Conservation (phyloP, 139 green algal species). For the Chlamydomonas sp. region DNA sequence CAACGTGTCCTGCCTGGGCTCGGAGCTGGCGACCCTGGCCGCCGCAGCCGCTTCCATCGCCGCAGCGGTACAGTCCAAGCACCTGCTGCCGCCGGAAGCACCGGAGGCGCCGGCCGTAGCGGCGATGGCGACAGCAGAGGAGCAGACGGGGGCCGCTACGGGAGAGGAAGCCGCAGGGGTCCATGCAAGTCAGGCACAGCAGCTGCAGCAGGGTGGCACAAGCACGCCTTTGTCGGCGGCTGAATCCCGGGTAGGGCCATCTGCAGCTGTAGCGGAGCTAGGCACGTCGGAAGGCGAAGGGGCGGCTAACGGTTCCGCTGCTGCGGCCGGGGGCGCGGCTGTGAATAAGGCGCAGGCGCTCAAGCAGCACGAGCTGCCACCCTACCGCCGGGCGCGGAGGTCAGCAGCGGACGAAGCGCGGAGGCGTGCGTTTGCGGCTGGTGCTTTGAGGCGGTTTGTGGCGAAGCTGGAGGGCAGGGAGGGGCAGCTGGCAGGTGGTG, state of each 20-base stretch:
- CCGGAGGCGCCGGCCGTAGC: background rate
- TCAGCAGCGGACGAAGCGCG: constrained; percentile 24
- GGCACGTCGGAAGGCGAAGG: background rate
- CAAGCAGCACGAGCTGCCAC: background rate
- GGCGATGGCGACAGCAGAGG: background rate
- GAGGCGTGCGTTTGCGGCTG: constrained; percentile 45
- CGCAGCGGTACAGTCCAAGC: constrained; percentile 57
- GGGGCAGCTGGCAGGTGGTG: background rate
- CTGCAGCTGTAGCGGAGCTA: background rate
- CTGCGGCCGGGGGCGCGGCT: background rate
- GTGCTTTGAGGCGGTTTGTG: constrained; percentile 8
- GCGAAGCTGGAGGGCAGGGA: background rate
- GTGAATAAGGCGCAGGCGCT: too few relatives aligned
- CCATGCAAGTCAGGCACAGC: background rate
- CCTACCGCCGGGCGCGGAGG: constrained; percentile 10
- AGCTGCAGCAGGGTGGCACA: background rate
- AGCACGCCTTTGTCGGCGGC: too few relatives aligned
- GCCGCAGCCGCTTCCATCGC: constrained; percentile 56
- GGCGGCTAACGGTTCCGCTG: background rate
- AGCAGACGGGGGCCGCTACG: background rate
- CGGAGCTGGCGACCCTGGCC: constrained; percentile 48
- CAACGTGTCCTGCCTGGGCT: background rate
- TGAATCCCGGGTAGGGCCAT: background rate
- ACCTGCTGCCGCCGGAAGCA: constrained; percentile 16
- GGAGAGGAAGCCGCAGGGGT: background rate